phyloP scores from a whole-genome alignment of 2,329 filamentous ascomycete genomes.

The Chaetomiaceae sp. region DNA sequence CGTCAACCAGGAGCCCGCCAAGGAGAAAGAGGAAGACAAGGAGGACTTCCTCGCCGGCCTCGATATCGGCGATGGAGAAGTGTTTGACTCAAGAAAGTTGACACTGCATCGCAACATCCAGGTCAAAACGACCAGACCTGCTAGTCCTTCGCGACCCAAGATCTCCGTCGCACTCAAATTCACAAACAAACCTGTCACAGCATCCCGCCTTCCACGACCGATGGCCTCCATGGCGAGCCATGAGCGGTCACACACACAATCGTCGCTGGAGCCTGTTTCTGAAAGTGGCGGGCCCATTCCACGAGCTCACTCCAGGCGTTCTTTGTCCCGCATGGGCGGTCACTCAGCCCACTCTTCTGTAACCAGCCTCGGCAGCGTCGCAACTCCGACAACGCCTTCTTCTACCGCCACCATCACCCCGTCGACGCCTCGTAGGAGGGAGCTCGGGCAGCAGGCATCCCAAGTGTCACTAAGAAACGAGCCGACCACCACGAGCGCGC shows the following conservation, averaged over 20 bases:
- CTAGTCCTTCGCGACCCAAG: constrained; percentile 67
- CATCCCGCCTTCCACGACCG: constrained; percentile 76
- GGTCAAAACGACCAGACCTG: constrained; percentile 66
- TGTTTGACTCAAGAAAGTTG: constrained; percentile 75
- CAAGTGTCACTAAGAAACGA: constrained; percentile 52
- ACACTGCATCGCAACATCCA: constrained; percentile 90
- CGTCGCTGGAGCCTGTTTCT: constrained; percentile 85
- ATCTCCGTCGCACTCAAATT: constrained; percentile 86
- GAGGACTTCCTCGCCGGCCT: constrained; percentile 85
- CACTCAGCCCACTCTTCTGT: constrained; percentile 68
- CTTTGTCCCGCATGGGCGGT: constrained; percentile 63
- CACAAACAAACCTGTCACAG: constrained; percentile 65
- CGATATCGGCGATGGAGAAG: constrained; percentile 78
- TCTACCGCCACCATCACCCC: constrained; percentile 51
- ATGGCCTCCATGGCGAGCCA: constrained; percentile 63
- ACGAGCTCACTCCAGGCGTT: constrained; percentile 52
- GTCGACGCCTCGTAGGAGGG: constrained; percentile 57
- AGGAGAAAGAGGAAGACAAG: constrained; percentile 37
- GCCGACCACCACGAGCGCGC: constrained; percentile 61
- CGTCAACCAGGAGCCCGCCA: constrained; percentile 34
- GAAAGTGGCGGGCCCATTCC: constrained; percentile 75
- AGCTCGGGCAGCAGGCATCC: constrained; percentile 53
- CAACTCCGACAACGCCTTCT: constrained; percentile 56
- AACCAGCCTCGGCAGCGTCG: constrained; percentile 46
- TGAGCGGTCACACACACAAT: constrained; percentile 63